These are phyloP conservation scores for Schizophyllum commune DNA, from an alignment of 1,284 basidiomycete species.

Conservation along the genomic window DNA sequence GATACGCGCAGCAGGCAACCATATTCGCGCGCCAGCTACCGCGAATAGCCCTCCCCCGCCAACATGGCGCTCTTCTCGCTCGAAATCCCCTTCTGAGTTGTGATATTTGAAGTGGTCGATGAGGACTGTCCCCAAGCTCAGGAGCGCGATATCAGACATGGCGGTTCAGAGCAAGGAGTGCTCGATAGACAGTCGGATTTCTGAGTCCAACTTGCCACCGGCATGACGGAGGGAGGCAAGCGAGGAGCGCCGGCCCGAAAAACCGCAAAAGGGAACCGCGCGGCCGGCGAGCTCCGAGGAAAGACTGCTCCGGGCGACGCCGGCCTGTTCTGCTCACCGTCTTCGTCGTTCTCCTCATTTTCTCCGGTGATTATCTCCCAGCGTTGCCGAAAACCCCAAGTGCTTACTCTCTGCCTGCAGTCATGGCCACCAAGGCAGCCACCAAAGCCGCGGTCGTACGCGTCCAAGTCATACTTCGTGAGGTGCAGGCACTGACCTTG, in stretches of 20 bases:
- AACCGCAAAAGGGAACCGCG: not conserved
- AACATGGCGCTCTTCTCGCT: not conserved
- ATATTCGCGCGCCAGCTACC: not conserved
- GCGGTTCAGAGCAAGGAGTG: not conserved
- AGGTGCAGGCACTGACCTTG: conserved; percentile 16
- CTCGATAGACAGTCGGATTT: not conserved
- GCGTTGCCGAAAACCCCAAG: not conserved
- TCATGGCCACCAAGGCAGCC: conserved; percentile 79
- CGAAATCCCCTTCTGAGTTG: not conserved
- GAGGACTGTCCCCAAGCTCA: not conserved
- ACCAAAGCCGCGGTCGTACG: conserved; percentile 64
- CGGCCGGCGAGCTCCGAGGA: not conserved
- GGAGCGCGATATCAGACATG: not conserved
- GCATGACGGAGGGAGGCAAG: not conserved
- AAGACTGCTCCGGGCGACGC: not conserved
- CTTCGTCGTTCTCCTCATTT: not conserved
- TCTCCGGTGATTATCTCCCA: not conserved
- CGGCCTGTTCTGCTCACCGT: not conserved
- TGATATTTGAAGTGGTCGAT: not conserved
- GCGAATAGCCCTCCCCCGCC: not conserved
- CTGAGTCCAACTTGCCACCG: not conserved
- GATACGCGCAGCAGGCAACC: not conserved
- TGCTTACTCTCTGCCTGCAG: not conserved
- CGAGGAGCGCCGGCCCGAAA: not conserved
- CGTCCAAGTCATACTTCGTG: conserved; percentile 15